A percentile compares a stretch with the other conserved stretches of the same genome.
phyloP scores from a whole-genome alignment of 352 stramenopile species.

The Pythium coloratum region DNA sequence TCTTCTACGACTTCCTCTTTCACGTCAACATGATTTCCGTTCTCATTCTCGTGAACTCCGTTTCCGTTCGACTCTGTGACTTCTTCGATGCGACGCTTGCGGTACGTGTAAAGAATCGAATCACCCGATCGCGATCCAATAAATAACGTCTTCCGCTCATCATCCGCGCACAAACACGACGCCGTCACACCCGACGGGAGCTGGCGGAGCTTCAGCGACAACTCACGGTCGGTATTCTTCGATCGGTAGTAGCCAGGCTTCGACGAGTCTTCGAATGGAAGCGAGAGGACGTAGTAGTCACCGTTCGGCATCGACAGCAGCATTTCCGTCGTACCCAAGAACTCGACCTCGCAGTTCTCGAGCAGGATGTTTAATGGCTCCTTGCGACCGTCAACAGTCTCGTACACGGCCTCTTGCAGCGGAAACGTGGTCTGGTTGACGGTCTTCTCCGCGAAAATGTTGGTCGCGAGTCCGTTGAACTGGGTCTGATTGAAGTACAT shows the following conservation, averaged over 20 bases:
- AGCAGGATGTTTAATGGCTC: slow-evolving; percentile 59
- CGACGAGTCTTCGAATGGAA: slow-evolving; percentile 58
- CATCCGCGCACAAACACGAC: slow-evolving; percentile 62
- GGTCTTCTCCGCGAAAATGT: slow-evolving; percentile 70
- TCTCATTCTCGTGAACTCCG: slow-evolving; percentile 20
- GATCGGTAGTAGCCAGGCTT: slow-evolving; percentile 33
- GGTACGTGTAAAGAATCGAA: slow-evolving; percentile 65
- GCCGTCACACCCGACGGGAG: slow-evolving; percentile 45
- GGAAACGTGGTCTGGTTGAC: slow-evolving; percentile 75
- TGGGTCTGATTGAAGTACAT: slow-evolving; percentile 90
- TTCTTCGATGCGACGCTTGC: slow-evolving; percentile 36
- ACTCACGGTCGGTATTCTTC: slow-evolving; percentile 12
- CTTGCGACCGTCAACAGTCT: slow-evolving; percentile 50
- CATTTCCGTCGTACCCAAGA: slow-evolving; percentile 69
- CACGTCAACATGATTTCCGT: slow-evolving; percentile 26
- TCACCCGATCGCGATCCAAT: slow-evolving; percentile 79
- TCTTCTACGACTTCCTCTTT: slow-evolving; percentile 57
- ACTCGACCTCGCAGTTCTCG: slow-evolving; percentile 69
- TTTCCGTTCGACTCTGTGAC: slow-evolving; percentile 28
- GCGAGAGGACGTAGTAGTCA: slow-evolving; percentile 61
- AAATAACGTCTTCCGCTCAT: slow-evolving; percentile 71
- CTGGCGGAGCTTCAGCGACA: slow-evolving; percentile 54
- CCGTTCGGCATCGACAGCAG: slow-evolving; percentile 60
- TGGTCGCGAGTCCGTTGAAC: slow-evolving; percentile 75
- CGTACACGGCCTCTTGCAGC: slow-evolving; percentile 60